Base-by-base conservation (phyloP, 345 rosid species). In the Turritis glabra region DNA sequence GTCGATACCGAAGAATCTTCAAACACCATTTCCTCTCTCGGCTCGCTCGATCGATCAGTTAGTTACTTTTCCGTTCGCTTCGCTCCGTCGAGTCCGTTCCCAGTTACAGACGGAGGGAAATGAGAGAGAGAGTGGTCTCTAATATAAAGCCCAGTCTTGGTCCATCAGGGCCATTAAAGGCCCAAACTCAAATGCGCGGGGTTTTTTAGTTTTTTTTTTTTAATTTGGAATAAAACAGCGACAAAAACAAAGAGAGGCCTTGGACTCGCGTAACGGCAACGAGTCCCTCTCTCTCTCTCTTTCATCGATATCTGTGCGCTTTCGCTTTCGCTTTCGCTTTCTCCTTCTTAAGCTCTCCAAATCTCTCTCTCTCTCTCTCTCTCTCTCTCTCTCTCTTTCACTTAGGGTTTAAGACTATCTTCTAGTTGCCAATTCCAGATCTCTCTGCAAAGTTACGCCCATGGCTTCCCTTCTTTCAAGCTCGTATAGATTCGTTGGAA, bases 221-320 rank as follows among this genome's bases (percentile, higher is more conserved):
- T 44, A 40, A 30, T 26, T 26, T 25, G 50, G 40, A 30, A 55
- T 46, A 5, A 73, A 51, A 9, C 8, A 54, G 64, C 54, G 78
- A 55, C 22, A 51, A 50, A 67, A 58, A 48, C 79, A 29, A 58
- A 58, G 73, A 58, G 62, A 64, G 22, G 8, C 44, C 13, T 46
- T 65, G 23, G 67, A 41, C 8, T 67, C 63, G 69, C 73, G 79
- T 68, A 75, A 75, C 69, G 79, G 74, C 71, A 76, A 69, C 70
- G 21, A 68, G 38, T 52, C 64, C 60, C 25, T 38, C 38, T 54
- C 47, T 67, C 46, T 52, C 69, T 4, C 53, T 3, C 52, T 53
- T 14, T 3, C 25, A 48, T 74, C 35, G 73, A 50, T 59, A 67
- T 35, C 21, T 75, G 78, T 75, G 78, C 70, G 17, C 19, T 59